Evolutionary conservation across 805 yeast genomes (phyloP).

Genomic region (Starmerella khaoyaiensis): DNA sequence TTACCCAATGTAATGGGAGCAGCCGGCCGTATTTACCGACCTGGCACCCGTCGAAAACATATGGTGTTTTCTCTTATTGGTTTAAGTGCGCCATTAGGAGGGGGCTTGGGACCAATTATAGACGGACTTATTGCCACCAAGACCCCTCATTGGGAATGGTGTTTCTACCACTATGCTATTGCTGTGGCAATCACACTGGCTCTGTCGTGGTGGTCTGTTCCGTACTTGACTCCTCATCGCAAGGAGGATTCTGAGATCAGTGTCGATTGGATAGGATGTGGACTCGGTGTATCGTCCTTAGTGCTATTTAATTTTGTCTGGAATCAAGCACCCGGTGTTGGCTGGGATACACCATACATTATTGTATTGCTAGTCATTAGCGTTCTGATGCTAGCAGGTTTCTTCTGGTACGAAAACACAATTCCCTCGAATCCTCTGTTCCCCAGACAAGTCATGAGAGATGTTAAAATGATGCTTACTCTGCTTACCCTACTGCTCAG

Average conservation of each 20-base stretch:
- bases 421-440: constrained; percentile 58
- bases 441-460: constrained; percentile 10
- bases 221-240: constrained; percentile 15
- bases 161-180: constrained; percentile 37
- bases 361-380: constrained; percentile 46
- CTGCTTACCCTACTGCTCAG: constrained; percentile 45
- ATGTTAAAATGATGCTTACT: constrained; percentile 33
- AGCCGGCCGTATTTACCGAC: constrained; percentile 29
- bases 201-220: constrained; percentile 15
- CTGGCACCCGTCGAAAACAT: constrained; percentile 32
- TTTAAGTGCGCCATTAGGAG: constrained; percentile 52
- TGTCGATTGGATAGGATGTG: constrained; percentile 43
- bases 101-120: constrained; percentile 42
- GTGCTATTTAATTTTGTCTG: constrained; percentile 54
- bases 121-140: constrained; percentile 18
- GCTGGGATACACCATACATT: constrained; percentile 51
- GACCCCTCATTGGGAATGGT: constrained; percentile 21
- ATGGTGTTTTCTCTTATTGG: constrained; percentile 47
- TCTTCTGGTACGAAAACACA: constrained; percentile 27
- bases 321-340: constrained; percentile 63
- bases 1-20: constrained; percentile 52
- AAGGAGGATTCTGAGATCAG: constrained; percentile 24
- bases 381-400: constrained; percentile 35
- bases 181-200: constrained; percentile 13
- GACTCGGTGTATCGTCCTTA: constrained; percentile 47